A percentile compares a stretch with the other conserved stretches of the same genome.
These are phyloP conservation scores for Phytophthora lateralis DNA, from an alignment of 352 stramenopile species.

Conservation along the genomic window DNA sequence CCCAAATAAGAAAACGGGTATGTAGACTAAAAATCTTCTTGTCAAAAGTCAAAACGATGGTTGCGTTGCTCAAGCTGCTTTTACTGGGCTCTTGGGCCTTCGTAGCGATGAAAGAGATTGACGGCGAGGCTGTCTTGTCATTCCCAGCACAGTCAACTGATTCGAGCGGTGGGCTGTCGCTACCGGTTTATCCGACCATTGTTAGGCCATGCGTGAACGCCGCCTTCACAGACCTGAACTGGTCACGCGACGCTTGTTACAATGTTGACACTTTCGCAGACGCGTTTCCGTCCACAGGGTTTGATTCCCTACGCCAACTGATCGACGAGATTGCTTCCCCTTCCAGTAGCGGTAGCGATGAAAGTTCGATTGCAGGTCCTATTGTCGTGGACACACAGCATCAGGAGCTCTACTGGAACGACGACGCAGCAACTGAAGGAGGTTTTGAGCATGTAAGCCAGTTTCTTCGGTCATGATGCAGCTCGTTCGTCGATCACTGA, in stretches of 20 bases:
- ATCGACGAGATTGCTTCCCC: constrained; percentile 25
- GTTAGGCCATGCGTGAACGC: constrained; percentile 12
- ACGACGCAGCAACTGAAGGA: constrained; percentile 27
- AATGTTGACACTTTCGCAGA: constrained; percentile 37
- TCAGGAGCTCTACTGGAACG: constrained; percentile 28
- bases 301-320: constrained; percentile 29
- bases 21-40: not conserved
- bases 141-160: constrained; percentile 2
- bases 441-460: constrained; percentile 29
- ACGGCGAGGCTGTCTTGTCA: constrained; percentile 12
- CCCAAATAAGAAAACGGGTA: constrained; percentile 14
- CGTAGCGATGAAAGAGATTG: not conserved
- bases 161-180: not conserved
- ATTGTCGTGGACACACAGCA: constrained; percentile 18
- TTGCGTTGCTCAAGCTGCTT: not conserved
- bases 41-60: constrained; percentile 4
- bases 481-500: not conserved
- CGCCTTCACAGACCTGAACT: constrained; percentile 28
- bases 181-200: constrained; percentile 10
- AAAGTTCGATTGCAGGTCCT: constrained; percentile 1
- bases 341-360: constrained; percentile 19
- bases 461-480: not conserved
- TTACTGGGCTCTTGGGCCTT: constrained; percentile 3
- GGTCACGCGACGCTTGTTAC: constrained; percentile 27
- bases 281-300: constrained; percentile 27